Percentiles rank a stretch among this genome's conserved stretches.
phyloP scores from a whole-genome alignment of 2,329 filamentous ascomycete genomes.

The Cercospora sp. region DNA sequence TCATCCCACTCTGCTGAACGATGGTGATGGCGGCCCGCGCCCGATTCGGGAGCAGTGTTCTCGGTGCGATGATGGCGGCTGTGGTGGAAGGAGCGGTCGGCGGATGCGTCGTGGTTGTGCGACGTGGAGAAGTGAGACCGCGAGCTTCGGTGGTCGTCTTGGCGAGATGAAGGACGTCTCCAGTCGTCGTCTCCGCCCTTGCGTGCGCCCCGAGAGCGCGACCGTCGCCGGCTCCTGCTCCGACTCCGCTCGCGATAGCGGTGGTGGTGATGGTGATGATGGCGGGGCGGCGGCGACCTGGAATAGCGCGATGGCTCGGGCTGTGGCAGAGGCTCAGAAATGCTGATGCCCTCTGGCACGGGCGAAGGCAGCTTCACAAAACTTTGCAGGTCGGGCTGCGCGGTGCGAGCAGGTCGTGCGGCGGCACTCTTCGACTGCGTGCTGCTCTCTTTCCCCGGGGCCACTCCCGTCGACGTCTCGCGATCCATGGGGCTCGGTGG shows the following conservation, averaged over 20 bases:
- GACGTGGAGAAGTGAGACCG: conserved; percentile 22
- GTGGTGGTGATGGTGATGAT: conserved; percentile 19
- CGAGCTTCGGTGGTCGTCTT: conserved; percentile 17
- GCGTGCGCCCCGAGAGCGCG: conserved; percentile 12
- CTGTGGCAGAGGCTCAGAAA: conserved; percentile 15
- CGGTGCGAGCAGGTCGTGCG: not conserved
- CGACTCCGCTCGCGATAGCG: conserved; percentile 17
- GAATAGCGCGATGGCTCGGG: conserved; percentile 15
- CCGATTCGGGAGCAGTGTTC: conserved; percentile 28
- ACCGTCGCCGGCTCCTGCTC: conserved; percentile 18
- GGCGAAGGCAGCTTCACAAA: conserved; percentile 15
- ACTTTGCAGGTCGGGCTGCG: conserved; percentile 3
- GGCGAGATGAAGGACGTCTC: conserved; percentile 16
- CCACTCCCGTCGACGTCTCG: not conserved
- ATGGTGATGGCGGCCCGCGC: conserved; percentile 35
- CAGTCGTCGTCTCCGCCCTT: conserved; percentile 14
- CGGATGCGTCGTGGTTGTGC: conserved; percentile 31
- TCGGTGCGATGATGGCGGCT: conserved; percentile 21
- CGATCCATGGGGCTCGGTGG: conserved; percentile 12
- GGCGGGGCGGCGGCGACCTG: conserved; percentile 14
- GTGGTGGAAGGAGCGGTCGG: conserved; percentile 16
- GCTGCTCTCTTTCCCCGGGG: conserved; percentile 6
- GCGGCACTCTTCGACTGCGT: not conserved
- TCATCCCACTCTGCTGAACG: conserved; percentile 32
- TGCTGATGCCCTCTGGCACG: conserved; percentile 10